phyloP scores from a whole-genome alignment of 805 yeast species.

The Ogataea nonfermentans region DNA sequence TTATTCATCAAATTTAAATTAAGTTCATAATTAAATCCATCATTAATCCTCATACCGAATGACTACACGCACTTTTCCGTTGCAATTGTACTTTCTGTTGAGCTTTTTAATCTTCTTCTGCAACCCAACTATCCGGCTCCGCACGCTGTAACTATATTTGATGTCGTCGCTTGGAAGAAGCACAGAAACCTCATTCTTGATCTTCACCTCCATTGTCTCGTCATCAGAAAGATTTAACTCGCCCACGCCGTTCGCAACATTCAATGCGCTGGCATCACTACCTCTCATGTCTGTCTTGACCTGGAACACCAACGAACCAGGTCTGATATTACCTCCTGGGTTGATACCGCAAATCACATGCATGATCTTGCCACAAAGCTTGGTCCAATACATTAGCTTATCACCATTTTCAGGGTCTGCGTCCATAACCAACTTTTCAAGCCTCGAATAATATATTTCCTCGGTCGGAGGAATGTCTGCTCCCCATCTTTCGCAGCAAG shows the following conservation, averaged over 20 bases:
- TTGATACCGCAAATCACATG: conserved; percentile 76
- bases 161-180: conserved; percentile 48
- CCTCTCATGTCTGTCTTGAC: conserved; percentile 25
- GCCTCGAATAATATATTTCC: conserved; percentile 41
- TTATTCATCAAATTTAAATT: conserved; percentile 7
- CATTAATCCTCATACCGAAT: conserved; percentile 39
- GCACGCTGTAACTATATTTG: conserved; percentile 57
- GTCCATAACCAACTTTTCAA: conserved; percentile 50
- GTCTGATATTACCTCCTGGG: conserved; percentile 76
- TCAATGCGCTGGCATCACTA: conserved; percentile 7
- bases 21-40: background rate
- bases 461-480: conserved; percentile 66
- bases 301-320: conserved; percentile 51
- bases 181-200: conserved; percentile 31
- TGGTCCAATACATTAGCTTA: conserved; percentile 67
- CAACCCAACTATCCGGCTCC: conserved; percentile 54
- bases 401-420: conserved; percentile 40
- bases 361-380: conserved; percentile 70
- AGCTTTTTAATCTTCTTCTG: conserved; percentile 62
- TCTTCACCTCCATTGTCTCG: conserved; percentile 23
- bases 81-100: conserved; percentile 41
- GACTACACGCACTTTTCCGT: conserved; percentile 50
- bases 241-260: conserved; percentile 15
- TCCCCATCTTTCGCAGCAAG: conserved; percentile 80
- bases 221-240: conserved; percentile 24